Evolutionary conservation across 2,329 filamentous ascomycete genomes (phyloP).

Genomic region (Colletotrichum agaves): DNA sequence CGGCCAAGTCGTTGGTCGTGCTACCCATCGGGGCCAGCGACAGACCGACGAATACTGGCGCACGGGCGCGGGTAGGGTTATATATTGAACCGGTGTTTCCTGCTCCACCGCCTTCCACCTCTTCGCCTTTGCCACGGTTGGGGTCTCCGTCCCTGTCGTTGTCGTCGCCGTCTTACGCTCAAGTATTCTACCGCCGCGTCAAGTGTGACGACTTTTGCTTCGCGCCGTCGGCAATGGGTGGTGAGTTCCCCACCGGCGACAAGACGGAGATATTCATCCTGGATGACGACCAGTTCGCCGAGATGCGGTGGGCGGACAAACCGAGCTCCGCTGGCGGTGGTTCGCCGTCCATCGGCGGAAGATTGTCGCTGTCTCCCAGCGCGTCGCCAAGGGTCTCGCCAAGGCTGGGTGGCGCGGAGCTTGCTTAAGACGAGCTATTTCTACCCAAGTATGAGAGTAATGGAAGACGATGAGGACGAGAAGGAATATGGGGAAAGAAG

Average conservation of each 20-base stretch:
- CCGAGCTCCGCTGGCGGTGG: background rate
- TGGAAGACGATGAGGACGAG: too few relatives aligned
- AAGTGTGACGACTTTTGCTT: constrained; percentile 30
- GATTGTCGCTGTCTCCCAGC: constrained; percentile 19
- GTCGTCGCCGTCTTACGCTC: background rate
- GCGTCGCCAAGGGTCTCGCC: constrained; percentile 21
- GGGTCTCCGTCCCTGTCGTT: background rate
- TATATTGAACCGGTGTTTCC: constrained; percentile 27
- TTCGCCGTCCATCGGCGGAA: constrained; percentile 12
- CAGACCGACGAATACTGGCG: constrained; percentile 5
- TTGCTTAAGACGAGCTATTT: too few relatives aligned
- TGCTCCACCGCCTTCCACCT: background rate
- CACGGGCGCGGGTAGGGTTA: constrained; percentile 22
- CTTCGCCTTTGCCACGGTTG: background rate
- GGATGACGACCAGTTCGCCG: constrained; percentile 30
- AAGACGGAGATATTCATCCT: constrained; percentile 12
- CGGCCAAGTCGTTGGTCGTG: constrained; percentile 2
- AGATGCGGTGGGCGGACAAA: constrained; percentile 27
- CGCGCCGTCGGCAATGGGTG: constrained; percentile 12
- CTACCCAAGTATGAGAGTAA: too few relatives aligned
- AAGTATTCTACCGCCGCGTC: constrained; percentile 26
- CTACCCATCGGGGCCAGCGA: constrained; percentile 30
- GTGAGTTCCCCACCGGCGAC: constrained; percentile 13
- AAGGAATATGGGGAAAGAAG: too few relatives aligned
- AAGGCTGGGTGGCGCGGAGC: background rate